Evolutionary conservation across 176 grass and related monocot genomes (phyloP).

Genomic region (Canna indica): DNA sequence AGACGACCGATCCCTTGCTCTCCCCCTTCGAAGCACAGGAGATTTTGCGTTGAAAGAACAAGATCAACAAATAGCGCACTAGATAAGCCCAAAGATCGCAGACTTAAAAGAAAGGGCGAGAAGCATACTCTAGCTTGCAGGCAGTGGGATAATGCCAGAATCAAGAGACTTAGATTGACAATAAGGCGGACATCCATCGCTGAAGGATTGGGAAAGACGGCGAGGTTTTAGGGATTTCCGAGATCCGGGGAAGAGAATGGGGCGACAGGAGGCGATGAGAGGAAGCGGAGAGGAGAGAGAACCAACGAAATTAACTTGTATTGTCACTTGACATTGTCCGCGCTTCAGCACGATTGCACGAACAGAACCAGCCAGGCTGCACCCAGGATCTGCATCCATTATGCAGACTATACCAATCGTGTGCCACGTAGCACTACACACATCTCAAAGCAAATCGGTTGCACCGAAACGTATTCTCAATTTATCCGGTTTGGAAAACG

Average conservation of each 20-base stretch:
- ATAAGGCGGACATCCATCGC: background rate
- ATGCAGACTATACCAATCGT: too few species aligned
- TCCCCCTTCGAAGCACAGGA: background rate
- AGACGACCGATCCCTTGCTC: constrained; percentile 4
- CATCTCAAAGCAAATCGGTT: too few species aligned
- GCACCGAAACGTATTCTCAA: too few species aligned
- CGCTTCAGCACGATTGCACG: too few species aligned
- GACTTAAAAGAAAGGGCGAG: background rate
- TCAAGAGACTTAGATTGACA: background rate
- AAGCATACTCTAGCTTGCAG: constrained; percentile 6
- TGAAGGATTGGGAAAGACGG: background rate
- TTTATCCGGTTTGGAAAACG: too few species aligned
- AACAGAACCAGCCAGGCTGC: too few species aligned
- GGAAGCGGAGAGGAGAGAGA: background rate
- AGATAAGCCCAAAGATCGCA: background rate
- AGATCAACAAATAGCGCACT: background rate
- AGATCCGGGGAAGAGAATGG: background rate
- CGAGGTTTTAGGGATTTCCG: background rate
- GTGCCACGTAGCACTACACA: too few species aligned
- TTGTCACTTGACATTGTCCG: background rate
- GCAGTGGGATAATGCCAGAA: background rate
- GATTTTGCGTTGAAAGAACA: too few species aligned
- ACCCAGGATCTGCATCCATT: too few species aligned
- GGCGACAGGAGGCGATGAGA: too few species aligned
- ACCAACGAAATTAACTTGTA: background rate